These are phyloP conservation scores for Epithemia pelagica DNA, from an alignment of 108 stramenopile genomes.

Conservation along the genomic window DNA sequence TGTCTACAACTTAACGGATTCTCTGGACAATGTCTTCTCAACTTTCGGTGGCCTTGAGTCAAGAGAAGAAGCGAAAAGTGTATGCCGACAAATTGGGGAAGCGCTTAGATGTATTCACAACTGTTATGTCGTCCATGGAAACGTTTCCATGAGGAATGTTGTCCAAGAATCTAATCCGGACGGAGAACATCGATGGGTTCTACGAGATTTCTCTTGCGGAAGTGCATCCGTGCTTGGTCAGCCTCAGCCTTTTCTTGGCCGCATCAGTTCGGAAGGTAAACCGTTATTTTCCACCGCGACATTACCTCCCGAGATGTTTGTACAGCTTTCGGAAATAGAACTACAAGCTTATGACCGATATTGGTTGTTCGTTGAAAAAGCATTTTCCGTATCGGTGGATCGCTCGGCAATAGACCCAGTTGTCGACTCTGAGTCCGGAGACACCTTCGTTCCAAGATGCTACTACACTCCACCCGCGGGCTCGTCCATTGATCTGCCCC, in stretches of 20 bases:
- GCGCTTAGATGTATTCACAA: constrained; percentile 52
- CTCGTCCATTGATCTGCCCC: constrained; percentile 15
- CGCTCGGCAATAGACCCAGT: constrained; percentile 39
- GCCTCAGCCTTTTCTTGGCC: constrained; percentile 17
- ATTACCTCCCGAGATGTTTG: constrained; percentile 52
- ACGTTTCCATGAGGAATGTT: constrained; percentile 24
- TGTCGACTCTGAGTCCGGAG: constrained; percentile 29
- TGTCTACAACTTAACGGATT: constrained; percentile 39
- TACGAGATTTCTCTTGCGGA: constrained; percentile 30
- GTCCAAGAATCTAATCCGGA: constrained; percentile 12
- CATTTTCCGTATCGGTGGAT: constrained; percentile 29
- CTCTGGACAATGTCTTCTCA: constrained; percentile 46
- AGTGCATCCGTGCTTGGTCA: constrained; percentile 7
- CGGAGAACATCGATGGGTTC: constrained; percentile 30
- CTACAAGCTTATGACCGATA: constrained; percentile 29
- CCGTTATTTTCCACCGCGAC: constrained; percentile 34
- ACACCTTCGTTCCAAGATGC: constrained; percentile 48
- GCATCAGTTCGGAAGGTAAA: constrained; percentile 33
- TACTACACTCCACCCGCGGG: constrained; percentile 26
- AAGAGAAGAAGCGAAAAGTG: constrained; percentile 18
- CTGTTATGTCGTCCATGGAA: constrained; percentile 33
- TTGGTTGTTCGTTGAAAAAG: constrained; percentile 36
- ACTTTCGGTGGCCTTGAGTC: constrained; percentile 29
- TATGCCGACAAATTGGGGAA: constrained; percentile 31
- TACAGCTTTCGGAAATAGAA: constrained; percentile 30